Percentiles rank a stretch among this genome's conserved stretches.
These are phyloP conservation scores for Cordyceps cateniannulata DNA, from an alignment of 2,329 filamentous ascomycete genomes.

Conservation along the genomic window DNA sequence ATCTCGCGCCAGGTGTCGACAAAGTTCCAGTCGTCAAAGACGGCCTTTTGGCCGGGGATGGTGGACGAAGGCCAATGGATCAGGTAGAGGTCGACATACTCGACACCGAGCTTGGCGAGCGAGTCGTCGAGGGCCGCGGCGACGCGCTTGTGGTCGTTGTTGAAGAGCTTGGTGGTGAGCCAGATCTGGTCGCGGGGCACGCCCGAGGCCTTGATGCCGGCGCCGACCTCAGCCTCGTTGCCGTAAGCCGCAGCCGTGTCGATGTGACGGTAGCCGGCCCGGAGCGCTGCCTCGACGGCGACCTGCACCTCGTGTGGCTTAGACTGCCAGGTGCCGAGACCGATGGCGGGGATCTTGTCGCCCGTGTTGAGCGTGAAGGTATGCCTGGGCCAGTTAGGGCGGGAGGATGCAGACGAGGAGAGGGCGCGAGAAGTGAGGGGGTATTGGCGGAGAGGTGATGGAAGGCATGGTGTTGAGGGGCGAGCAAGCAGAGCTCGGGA, in stretches of 20 bases:
- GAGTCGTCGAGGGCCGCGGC: constrained; percentile 54
- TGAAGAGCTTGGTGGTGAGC: constrained; percentile 77
- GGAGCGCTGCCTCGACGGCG: constrained; percentile 65
- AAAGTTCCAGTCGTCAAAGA: constrained; percentile 73
- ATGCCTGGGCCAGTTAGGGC: constrained; percentile 11
- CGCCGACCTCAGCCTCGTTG: constrained; percentile 65
- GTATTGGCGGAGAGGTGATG: neutral
- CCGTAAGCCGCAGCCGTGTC: constrained; percentile 72
- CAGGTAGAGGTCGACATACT: constrained; percentile 65
- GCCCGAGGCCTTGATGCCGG: constrained; percentile 56
- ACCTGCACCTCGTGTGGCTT: constrained; percentile 59
- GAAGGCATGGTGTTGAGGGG: constrained; percentile 12
- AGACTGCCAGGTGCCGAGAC: constrained; percentile 76
- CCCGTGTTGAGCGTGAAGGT: constrained; percentile 69
- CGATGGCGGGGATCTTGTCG: constrained; percentile 69
- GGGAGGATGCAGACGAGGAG: neutral
- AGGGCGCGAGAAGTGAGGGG: too few species aligned
- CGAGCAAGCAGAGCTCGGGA: neutral
- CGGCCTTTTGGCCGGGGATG: constrained; percentile 59
- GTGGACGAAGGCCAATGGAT: constrained; percentile 67
- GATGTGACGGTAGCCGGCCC: constrained; percentile 66
- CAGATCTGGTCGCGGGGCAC: constrained; percentile 61
- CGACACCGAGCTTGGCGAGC: constrained; percentile 52
- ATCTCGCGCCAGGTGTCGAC: constrained; percentile 70
- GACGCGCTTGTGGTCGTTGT: constrained; percentile 68